Evolutionary conservation across 1,284 basidiomycete species (phyloP), one percentile per base, ranked within the genome.

Genomic region (Phellopilus nigrolimitatus): DNA sequence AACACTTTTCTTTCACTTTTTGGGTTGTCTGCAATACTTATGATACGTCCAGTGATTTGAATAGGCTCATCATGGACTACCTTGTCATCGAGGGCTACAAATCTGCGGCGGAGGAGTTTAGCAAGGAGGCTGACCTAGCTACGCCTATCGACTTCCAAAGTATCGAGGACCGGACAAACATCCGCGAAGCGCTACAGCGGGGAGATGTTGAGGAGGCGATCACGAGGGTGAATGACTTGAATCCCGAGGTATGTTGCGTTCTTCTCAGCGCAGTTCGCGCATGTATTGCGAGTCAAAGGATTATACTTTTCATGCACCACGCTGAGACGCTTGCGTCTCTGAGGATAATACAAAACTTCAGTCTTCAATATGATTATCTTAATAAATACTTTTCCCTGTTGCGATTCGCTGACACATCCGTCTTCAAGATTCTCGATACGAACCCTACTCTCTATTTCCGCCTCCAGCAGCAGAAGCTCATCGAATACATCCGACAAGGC

Each of bases 221-320:
- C 54, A 84, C 86, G 21, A 76, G 89, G 43, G 91, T 97, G 43
- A 98, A 98, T 63, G 95, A 98, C 65, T 70, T 99, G 55, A 91
- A 98, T 66, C 93, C 94, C 28, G 95, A 98, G 85, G 95, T 98
- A 68, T 73, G 92, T 71, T 43, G 56, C 21, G 44, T 54, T 38
- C 55, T 49, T 36, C 24, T 52, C 58, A 34, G 50, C 54, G 53
- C 17, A 12, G 28, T 52, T 40, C 37, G 19, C 22, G 13, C n/a
- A n/a, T 21, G 24, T 42, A 8, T 34, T 15, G n/a, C 15, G 19
- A 27, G 24, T 44, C 63, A 74, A 66, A 88, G 69, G 91, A 95
- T 95, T 92, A 85, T 77, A 88, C 63, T 62, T 80, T 87, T 91
- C 93, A 97, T 97, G 95, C 95, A 98, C 95, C 95, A 97, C 94